Evolutionary conservation across 345 rosid species (phyloP).

Genomic region (Eucalyptus dawsonii): DNA sequence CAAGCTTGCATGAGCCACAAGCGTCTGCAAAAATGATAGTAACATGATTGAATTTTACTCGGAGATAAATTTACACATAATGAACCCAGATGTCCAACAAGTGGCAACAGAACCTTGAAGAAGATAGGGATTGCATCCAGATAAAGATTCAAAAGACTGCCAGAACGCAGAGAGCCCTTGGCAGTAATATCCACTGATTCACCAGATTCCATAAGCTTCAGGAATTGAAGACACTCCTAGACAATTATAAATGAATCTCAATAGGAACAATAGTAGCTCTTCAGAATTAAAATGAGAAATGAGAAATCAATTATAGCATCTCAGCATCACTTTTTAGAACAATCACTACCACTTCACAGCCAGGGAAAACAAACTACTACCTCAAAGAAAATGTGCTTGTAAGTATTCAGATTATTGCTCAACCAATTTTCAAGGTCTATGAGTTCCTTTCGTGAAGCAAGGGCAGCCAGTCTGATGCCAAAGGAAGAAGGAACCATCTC

Average conservation of each 20-base stretch:
- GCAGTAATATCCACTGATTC: slow-evolving; percentile 52
- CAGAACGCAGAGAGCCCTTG: slow-evolving; percentile 43
- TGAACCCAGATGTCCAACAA: not conserved
- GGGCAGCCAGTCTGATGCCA: slow-evolving; percentile 69
- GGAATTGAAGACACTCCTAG: slow-evolving; percentile 86
- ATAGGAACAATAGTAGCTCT: not conserved
- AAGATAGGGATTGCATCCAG: slow-evolving; percentile 44
- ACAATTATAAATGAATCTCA: slow-evolving; percentile 2
- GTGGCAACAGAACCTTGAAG: slow-evolving; percentile 42
- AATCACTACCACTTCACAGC: not conserved
- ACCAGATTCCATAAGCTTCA: slow-evolving; percentile 60
- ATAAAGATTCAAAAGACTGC: slow-evolving; percentile 42
- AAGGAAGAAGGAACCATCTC: slow-evolving; percentile 63
- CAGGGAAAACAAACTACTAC: slow-evolving; percentile 8
- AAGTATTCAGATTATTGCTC: slow-evolving; percentile 32
- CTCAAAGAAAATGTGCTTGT: slow-evolving; percentile 75
- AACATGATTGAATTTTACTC: not conserved
- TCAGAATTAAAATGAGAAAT: not conserved
- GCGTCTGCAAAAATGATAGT: slow-evolving; percentile 26
- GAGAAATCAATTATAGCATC: not conserved
- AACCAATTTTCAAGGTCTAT: slow-evolving; percentile 87
- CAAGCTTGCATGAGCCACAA: slow-evolving; percentile 39
- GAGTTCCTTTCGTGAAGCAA: slow-evolving; percentile 69
- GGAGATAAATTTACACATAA: not conserved
- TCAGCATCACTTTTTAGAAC: not conserved